Percentiles rank a stretch among this genome's conserved stretches.
Conservation (phyloP, 2,329 filamentous ascomycete species). For the Ceratocystis alfenasii region DNA sequence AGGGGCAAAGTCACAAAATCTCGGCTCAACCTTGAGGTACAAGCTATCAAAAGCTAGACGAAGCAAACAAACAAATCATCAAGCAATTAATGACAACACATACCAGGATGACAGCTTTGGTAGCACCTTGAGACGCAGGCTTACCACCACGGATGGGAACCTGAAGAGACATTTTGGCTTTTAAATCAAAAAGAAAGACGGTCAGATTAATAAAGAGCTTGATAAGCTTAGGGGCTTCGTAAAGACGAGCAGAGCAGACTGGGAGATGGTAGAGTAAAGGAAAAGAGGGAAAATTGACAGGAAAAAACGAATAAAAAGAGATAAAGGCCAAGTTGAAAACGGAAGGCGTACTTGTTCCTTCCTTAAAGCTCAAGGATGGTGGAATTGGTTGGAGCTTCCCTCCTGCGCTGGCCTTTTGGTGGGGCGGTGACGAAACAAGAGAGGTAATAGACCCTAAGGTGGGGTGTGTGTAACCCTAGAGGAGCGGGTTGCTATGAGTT, state of each 20-base stretch:
- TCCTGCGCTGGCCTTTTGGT: conserved; percentile 4
- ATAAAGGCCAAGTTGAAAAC: conserved; percentile 1
- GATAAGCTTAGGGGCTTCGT: background rate
- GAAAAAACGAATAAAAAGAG: conserved; percentile 14
- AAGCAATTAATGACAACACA: conserved; percentile 19
- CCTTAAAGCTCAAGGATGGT: background rate
- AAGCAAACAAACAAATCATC: background rate
- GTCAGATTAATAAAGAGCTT: background rate
- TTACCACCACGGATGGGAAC: conserved; percentile 42
- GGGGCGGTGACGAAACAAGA: conserved; percentile 14
- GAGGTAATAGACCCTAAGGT: background rate
- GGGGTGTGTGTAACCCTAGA: background rate
- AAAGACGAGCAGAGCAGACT: background rate
- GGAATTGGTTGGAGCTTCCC: background rate
- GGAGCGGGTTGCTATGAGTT: background rate
- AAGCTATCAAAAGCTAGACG: background rate
- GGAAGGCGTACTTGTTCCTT: conserved; percentile 18
- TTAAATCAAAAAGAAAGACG: background rate
- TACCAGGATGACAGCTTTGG: conserved; percentile 93
- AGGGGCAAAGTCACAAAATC: background rate
- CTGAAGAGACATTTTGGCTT: conserved; percentile 28
- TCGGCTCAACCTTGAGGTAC: background rate
- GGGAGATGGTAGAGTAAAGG: conserved; percentile 1
- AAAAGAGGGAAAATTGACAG: background rate
- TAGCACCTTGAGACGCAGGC: conserved; percentile 36